phyloP scores from a whole-genome alignment of 345 rosid species.

The Atalantia buxifolia region DNA sequence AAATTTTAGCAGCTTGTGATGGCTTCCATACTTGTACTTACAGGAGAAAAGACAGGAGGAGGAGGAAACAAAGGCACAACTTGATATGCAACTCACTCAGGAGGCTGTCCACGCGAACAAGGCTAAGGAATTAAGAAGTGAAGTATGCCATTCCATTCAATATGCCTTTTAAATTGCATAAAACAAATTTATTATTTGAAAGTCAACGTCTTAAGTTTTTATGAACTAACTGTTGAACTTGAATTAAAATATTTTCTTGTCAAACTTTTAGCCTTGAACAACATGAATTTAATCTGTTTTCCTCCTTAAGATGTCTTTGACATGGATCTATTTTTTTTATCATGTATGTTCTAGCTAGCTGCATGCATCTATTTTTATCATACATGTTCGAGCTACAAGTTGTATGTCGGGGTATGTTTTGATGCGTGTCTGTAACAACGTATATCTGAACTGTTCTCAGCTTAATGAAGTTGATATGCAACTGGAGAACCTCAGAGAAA shows the following conservation, averaged over 20 bases:
- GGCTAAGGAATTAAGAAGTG: slow-evolving; percentile 58
- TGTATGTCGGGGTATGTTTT: neutral
- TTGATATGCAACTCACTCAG: slow-evolving; percentile 45
- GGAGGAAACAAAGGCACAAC: slow-evolving; percentile 45
- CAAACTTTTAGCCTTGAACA: neutral
- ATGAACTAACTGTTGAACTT: neutral
- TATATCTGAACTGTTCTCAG: slow-evolving; percentile 36
- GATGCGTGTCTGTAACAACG: neutral
- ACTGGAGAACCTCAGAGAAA: slow-evolving; percentile 53
- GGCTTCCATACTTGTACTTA: slow-evolving; percentile 6
- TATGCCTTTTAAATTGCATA: neutral
- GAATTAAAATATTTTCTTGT: neutral
- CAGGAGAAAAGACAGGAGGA: slow-evolving; percentile 64
- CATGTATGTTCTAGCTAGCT: neutral
- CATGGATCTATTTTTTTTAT: neutral
- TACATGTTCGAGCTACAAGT: neutral
- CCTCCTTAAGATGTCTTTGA: neutral
- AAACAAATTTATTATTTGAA: neutral
- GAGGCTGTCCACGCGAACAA: slow-evolving; percentile 57
- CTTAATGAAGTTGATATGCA: slow-evolving; percentile 57
- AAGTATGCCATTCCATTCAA: slow-evolving; percentile 35
- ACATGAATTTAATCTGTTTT: neutral
- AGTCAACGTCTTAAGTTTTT: neutral
- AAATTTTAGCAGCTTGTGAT: neutral
- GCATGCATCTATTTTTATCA: neutral